phyloP scores from a whole-genome alignment of 805 yeast genomes.

The Kuraishia borneana region DNA sequence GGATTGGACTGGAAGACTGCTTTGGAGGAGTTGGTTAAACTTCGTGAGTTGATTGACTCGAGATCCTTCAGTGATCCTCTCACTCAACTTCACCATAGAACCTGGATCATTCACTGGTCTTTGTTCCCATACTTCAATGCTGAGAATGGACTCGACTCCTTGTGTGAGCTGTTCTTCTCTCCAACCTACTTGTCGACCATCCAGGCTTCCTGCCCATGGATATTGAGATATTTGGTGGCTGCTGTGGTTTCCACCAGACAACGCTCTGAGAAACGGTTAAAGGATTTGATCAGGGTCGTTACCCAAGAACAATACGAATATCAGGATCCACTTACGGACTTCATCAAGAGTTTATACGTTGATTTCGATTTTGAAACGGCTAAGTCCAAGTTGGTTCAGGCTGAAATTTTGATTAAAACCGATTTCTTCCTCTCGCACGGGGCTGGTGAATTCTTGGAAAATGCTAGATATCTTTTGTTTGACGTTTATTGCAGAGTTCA shows the following conservation, averaged over 20 bases:
- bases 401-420: conserved; percentile 33
- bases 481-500: conserved; percentile 47
- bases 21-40: conserved; percentile 37
- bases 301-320: conserved; percentile 56
- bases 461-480: conserved; percentile 30
- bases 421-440: conserved; percentile 45
- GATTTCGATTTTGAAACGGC: conserved; percentile 50
- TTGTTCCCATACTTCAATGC: conserved; percentile 50
- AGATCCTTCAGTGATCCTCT: conserved; percentile 36
- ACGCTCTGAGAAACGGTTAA: conserved; percentile 37
- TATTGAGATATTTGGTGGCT: conserved; percentile 50
- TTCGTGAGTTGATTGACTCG: conserved; percentile 49
- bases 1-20: conserved; percentile 42
- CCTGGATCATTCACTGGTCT: conserved; percentile 64
- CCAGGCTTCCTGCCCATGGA: conserved; percentile 67
- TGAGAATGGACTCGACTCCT: conserved; percentile 38
- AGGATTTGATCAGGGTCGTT: conserved; percentile 46
- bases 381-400: conserved; percentile 32
- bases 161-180: conserved; percentile 46
- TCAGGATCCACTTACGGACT: conserved; percentile 50
- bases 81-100: conserved; percentile 48
- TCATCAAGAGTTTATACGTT: conserved; percentile 42
- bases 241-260: conserved; percentile 36
- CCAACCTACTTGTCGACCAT: conserved; percentile 54
- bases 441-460: conserved; percentile 32